These are phyloP conservation scores for Mucor ambiguus DNA, from an alignment of 371 early-diverging fungal genomes.

Conservation along the genomic window DNA sequence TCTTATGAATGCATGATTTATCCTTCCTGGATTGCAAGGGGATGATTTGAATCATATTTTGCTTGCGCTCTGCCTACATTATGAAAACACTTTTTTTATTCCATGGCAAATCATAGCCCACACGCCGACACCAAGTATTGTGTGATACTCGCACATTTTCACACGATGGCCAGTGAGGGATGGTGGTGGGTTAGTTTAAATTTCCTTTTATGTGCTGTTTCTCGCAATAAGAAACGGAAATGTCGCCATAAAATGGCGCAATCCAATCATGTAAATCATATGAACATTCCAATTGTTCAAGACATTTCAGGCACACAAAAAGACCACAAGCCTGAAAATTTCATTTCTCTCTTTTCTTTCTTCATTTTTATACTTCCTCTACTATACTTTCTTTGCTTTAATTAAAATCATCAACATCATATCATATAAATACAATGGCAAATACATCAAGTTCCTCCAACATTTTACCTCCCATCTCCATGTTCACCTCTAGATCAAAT, in stretches of 20 bases:
- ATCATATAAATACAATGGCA: not conserved
- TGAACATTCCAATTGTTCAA: not conserved
- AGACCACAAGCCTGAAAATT: not conserved
- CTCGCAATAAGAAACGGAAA: constrained; percentile 29
- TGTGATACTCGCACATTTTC: not conserved
- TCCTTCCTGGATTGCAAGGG: constrained; percentile 1
- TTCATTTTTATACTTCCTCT: not conserved
- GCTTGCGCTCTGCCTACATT: not conserved
- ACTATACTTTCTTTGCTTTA: not conserved
- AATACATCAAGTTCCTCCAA: not conserved
- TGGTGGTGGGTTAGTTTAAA: not conserved
- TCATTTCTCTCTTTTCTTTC: not conserved
- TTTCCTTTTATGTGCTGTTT: constrained; percentile 15
- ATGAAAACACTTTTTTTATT: not conserved
- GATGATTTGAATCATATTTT: not conserved
- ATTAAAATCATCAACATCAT: not conserved
- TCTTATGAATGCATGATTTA: not conserved
- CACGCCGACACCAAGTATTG: not conserved
- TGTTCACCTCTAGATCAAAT: constrained; percentile 16
- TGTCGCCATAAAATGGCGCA: constrained; percentile 37
- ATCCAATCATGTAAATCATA: constrained; percentile 9
- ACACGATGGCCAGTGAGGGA: not conserved
- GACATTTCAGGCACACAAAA: constrained; percentile 12
- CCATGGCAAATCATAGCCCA: not conserved
- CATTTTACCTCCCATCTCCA: constrained; percentile 24